A percentile compares a stretch with the other conserved stretches of the same genome.
Conservation (phyloP, 2,329 filamentous ascomycete species). For the Tympanopsis confertula region DNA sequence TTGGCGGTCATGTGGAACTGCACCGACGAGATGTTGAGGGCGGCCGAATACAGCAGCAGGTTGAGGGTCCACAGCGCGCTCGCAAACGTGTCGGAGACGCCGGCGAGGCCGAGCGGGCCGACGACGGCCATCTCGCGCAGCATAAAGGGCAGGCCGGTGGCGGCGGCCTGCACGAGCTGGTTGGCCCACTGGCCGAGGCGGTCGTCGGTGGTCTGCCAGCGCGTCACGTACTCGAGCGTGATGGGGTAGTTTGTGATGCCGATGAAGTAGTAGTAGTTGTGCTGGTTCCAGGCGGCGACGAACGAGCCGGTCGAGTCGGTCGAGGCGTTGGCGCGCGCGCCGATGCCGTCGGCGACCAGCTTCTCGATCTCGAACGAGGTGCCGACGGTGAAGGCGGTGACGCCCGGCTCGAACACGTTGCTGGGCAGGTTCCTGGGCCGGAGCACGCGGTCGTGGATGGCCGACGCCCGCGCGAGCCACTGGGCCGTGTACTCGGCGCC, state of each 20-base stretch:
- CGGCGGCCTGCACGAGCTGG: slow-evolving; percentile 26
- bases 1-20: slow-evolving; percentile 42
- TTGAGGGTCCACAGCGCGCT: slow-evolving; percentile 38
- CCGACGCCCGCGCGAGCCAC: slow-evolving; percentile 29
- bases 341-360: slow-evolving; percentile 25
- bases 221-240: slow-evolving; percentile 29
- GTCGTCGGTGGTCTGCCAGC: slow-evolving; percentile 28
- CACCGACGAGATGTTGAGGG: slow-evolving; percentile 31
- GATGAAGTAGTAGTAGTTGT: slow-evolving; percentile 40
- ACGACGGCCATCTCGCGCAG: slow-evolving; percentile 37
- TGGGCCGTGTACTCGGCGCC: slow-evolving; percentile 29
- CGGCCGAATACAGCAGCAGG: slow-evolving; percentile 35
- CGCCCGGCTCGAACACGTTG: slow-evolving; percentile 33
- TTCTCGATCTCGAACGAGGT: slow-evolving; percentile 32
- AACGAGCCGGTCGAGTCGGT: slow-evolving; percentile 18
- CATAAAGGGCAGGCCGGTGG: slow-evolving; percentile 30
- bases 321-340: slow-evolving; percentile 13
- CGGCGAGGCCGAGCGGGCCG: slow-evolving; percentile 31
- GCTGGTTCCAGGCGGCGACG: slow-evolving; percentile 34
- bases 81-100: slow-evolving; percentile 33
- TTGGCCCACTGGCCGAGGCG: slow-evolving; percentile 32
- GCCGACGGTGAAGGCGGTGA: slow-evolving; percentile 35
- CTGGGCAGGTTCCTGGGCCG: slow-evolving; percentile 22
- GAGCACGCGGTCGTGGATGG: slow-evolving; percentile 30
- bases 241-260: slow-evolving; percentile 28